Base-by-base conservation (phyloP, 2,329 filamentous ascomycete genomes). In the Alternaria panax region DNA sequence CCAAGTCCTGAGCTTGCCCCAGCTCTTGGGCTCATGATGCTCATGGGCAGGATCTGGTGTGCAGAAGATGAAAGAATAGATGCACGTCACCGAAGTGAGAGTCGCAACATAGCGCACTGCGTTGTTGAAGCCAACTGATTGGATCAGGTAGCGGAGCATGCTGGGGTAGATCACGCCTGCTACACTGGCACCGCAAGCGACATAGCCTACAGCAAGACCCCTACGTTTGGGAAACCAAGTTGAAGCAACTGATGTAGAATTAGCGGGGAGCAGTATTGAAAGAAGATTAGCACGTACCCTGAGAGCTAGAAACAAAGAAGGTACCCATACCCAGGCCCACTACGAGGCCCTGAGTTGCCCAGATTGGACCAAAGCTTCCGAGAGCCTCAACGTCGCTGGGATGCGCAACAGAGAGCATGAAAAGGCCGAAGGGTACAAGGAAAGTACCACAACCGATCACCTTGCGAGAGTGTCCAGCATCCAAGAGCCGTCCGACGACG, bases 281-380 rank as follows among this genome's bases (percentile, higher is more conserved):
- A 4, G 6, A 12, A 14, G 27, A 14, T 30, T 5, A 5, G 14
- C 9, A 70, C 78, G 57, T 77, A 83, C 81, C 76, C 73, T 84
- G 82, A 24, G 82, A 84, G 61, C 81, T 83, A 24, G 79, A 79
- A 5, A 84, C 82, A 63, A 84, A 84, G 70, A 82, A 83, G 63
- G 81, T 84, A n/a, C 81, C 78, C 82, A 84, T 84, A 9, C 83
- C 83, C 9, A 84, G 58, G 5, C 81, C 81, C 25, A 77, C 77
- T 36, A 83, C 68, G 38, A 84, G 66, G 4, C 82, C 82, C 66
- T 84, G 82, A 5, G 80, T 81, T 11, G 80, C 68, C 80, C 81
- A 82, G 24, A 83, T 81, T 7, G 78, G 65, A 28, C 64, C 73
- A 64, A 81, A 83, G 53, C 75, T 80, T 42, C 75, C 80, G 22